Conservation (phyloP, 176 grass and related monocot species). For the Pontederia paniculata region DNA sequence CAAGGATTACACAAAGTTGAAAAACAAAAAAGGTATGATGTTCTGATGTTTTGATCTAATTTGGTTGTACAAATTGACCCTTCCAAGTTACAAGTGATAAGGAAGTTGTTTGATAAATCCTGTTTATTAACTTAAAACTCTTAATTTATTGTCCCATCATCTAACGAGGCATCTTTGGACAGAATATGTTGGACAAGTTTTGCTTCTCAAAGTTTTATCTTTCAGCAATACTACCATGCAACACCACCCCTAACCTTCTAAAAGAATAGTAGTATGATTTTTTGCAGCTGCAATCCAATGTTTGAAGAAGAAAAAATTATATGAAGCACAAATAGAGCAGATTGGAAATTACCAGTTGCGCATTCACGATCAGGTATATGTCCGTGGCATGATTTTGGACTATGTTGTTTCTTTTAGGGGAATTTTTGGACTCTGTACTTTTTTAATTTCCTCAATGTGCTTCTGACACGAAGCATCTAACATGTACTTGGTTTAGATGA, state of each 20-base stretch:
- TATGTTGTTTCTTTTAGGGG: no score
- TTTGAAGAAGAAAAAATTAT: slow-evolving; percentile 63
- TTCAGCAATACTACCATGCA: no score
- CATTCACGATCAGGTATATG: slow-evolving; percentile 59
- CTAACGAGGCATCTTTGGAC: no score
- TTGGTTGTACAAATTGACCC: no score
- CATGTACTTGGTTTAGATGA: slow-evolving; percentile 23
- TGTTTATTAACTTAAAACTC: no score
- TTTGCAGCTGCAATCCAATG: slow-evolving; percentile 55
- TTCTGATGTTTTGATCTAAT: no score
- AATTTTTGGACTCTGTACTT: slow-evolving; percentile 2
- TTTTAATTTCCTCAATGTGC: not conserved
- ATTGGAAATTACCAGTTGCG: slow-evolving; percentile 49
- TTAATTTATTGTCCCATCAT: no score
- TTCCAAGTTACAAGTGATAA: no score
- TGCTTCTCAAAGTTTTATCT: no score
- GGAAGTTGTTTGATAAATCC: no score
- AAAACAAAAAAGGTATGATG: slow-evolving; percentile 53
- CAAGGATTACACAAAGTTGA: slow-evolving; percentile 56
- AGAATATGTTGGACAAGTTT: no score
- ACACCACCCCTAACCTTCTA: slow-evolving; percentile 7
- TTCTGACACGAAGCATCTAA: slow-evolving; percentile 9
- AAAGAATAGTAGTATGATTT: slow-evolving; percentile 16
- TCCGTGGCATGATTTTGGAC: no score
- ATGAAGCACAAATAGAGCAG: slow-evolving; percentile 55